phyloP scores from a whole-genome alignment of 2,329 filamentous ascomycete species.

The Thielaviopsis euricoi region DNA sequence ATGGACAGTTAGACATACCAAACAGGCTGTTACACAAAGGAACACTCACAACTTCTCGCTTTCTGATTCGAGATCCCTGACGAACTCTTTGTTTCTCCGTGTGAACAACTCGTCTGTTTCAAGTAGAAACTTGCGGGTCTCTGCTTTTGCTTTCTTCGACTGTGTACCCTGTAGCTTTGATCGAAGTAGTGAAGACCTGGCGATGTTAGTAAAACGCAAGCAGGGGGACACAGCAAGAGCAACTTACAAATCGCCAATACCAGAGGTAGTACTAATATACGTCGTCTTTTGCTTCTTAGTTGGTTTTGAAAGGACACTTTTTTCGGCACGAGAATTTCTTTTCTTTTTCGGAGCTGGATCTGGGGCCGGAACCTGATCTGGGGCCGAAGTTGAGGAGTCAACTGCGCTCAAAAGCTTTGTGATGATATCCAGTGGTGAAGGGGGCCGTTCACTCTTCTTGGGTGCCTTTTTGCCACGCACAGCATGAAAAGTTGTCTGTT shows the following conservation, averaged over 20 bases:
- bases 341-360: neutral
- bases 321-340: neutral
- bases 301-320: neutral
- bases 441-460: neutral
- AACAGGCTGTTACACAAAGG: neutral
- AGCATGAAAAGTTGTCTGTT: neutral
- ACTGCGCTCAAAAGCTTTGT: neutral
- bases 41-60: slow-evolving; percentile 7
- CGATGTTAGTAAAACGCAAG: neutral
- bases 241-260: slow-evolving; percentile 1
- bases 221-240: neutral
- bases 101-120: slow-evolving; percentile 5
- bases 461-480: neutral
- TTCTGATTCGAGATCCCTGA: slow-evolving; percentile 4
- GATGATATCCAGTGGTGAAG: neutral
- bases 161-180: slow-evolving; percentile 4
- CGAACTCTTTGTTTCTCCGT: slow-evolving; percentile 1
- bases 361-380: neutral
- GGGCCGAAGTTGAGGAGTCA: neutral
- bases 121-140: neutral
- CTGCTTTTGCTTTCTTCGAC: slow-evolving; percentile 2
- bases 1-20: neutral
- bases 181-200: slow-evolving; percentile 2
- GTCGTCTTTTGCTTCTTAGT: slow-evolving; percentile 4
- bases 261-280: neutral